Percentiles rank a stretch among this genome's conserved stretches.
phyloP scores from a whole-genome alignment of 1,284 basidiomycete species.

The Bondarzewia mesenterica region DNA sequence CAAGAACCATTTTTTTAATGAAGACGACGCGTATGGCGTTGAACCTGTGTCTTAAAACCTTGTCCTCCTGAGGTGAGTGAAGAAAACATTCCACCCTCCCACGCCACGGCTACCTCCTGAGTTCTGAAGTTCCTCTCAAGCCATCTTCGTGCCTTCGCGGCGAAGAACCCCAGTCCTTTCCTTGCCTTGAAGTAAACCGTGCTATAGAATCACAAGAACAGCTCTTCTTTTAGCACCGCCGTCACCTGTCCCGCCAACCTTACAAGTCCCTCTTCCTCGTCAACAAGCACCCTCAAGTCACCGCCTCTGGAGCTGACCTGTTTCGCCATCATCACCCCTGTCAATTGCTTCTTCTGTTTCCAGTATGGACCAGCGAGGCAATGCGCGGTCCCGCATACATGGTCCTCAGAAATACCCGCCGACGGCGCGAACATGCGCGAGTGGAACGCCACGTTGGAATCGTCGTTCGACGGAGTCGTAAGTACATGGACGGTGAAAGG shows the following conservation, averaged over 20 bases:
- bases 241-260: conserved; percentile 29
- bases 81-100: no score
- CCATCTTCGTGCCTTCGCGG: no score
- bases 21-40: no score
- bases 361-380: conserved; percentile 45
- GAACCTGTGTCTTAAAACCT: no score
- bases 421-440: conserved; percentile 46
- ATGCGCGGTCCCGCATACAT: conserved; percentile 52
- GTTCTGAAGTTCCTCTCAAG: no score
- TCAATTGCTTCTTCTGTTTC: conserved; percentile 29
- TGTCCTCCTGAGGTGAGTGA: no score
- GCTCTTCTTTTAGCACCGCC: conserved; percentile 27
- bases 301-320: conserved; percentile 48
- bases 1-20: no score
- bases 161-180: no score
- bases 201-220: conserved; percentile 18
- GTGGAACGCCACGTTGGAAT: conserved; percentile 31
- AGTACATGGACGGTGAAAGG: conserved; percentile 27
- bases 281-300: conserved; percentile 32
- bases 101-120: no score
- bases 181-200: no score
- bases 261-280: conserved; percentile 25
- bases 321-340: conserved; percentile 29
- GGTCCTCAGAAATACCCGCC: conserved; percentile 35
- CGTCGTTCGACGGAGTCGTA: conserved; percentile 27